Evolutionary conservation across 1,284 basidiomycete genomes (phyloP), one percentile per base, ranked within the genome.

Genomic region (Prillingera fragicola): DNA sequence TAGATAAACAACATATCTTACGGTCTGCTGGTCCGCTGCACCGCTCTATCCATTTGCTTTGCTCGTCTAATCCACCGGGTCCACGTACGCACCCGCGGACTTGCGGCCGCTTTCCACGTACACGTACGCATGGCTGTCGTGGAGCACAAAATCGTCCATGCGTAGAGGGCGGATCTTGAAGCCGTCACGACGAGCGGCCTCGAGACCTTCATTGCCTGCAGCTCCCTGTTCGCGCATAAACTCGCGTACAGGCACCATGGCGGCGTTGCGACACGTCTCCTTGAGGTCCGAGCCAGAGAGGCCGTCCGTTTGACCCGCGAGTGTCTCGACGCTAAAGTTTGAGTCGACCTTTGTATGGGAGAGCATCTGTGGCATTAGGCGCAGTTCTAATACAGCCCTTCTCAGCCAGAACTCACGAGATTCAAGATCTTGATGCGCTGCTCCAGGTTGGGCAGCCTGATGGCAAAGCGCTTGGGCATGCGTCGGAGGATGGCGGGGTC

Each of bases 401-500:
- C 23, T 17, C 23, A 27, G 15, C 10, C 10, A 28, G 25, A 26
- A 56, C 76, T 54, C 69, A 94, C 90, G 49, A 98, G 74, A 1
- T 73, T 73, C n/a, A 99, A 78, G 52, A 98, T 98, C 70, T 87
- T 91, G 43, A 81, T 74, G 24, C 95, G 80, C 63, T 97, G 92
- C 13, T 83, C 78, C 5, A 74, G 65, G 55, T 86, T 83, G 1
- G 95, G 95, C 19, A 97, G 75, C 8, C 81, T 77, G 47, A 99
- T 81, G 1, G 87, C 80, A 67, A 96, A 98, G n/a, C 92, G 84
- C 71, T 96, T 97, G 0, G 95, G 95, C 89, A 99, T 90, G 26
- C 94, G 83, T 22, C 94, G 81, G 5, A 97, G 77, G 60, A 97
- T 94, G 18, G 94, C 94, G 10, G 87, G 77, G 70, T 99, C 95